Percentiles rank a stretch among this genome's conserved stretches.
These are phyloP conservation scores for Trichophyton mentagrophytes DNA, from an alignment of 2,329 filamentous ascomycete genomes.

Conservation along the genomic window DNA sequence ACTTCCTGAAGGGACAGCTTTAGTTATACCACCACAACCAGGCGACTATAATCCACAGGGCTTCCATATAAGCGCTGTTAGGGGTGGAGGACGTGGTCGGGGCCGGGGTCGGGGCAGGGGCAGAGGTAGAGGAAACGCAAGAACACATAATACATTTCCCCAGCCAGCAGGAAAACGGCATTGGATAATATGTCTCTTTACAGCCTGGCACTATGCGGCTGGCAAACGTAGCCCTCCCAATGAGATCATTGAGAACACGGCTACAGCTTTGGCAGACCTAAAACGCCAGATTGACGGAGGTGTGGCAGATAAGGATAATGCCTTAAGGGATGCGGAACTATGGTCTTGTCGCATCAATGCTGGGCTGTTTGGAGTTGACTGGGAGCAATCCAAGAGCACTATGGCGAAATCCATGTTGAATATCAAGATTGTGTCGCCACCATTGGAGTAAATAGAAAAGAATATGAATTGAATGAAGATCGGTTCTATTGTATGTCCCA, in stretches of 20 bases:
- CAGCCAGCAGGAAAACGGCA: conserved; percentile 24
- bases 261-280: conserved; percentile 37
- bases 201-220: conserved; percentile 38
- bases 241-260: conserved; percentile 39
- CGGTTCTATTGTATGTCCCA: not conserved
- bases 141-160: not conserved
- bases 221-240: conserved; percentile 24
- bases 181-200: conserved; percentile 50
- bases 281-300: conserved; percentile 28
- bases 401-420: conserved; percentile 29
- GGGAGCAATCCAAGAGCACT: conserved; percentile 37
- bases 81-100: not conserved
- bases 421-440: conserved; percentile 22
- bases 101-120: not conserved
- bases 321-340: conserved; percentile 21
- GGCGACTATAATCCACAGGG: conserved; percentile 16
- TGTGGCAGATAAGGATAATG: conserved; percentile 2
- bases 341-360: conserved; percentile 46
- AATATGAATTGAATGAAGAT: no score
- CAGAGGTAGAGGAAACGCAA: not conserved
- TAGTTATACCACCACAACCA: conserved; percentile 42
- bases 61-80: not conserved
- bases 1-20: conserved; percentile 35
- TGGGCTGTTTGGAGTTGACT: conserved; percentile 44
- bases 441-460: not conserved